Conservation (phyloP, 129 eudicot genomes). For the Scalesia atractyloides region DNA sequence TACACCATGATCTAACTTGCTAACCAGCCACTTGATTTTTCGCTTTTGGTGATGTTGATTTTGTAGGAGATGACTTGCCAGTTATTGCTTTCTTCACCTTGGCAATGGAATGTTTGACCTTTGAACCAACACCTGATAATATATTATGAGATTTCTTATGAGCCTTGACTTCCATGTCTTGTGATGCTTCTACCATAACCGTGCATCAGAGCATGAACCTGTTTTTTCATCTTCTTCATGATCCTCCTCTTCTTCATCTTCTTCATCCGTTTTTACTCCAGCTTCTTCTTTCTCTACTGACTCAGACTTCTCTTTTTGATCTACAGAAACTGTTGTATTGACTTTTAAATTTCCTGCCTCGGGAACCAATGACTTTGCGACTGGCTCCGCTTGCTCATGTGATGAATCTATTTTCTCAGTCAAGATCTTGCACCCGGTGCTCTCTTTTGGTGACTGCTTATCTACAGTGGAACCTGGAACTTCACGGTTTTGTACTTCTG, state of each 20-base stretch:
- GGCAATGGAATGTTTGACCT: conserved; percentile 76
- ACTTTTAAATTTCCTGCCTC: conserved; percentile 24
- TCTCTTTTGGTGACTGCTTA: conserved; percentile 30
- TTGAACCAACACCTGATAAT: conserved; percentile 80
- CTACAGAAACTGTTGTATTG: conserved; percentile 19
- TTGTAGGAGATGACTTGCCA: conserved; percentile 60
- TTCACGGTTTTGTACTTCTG: conserved; percentile 18
- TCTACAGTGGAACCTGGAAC: conserved; percentile 15
- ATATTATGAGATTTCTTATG: conserved; percentile 68
- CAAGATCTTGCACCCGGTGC: conserved; percentile 23
- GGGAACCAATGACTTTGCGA: conserved; percentile 12
- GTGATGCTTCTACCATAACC: conserved; percentile 60
- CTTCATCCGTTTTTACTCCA: conserved; percentile 46
- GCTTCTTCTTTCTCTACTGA: conserved; percentile 34
- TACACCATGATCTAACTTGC: conserved; percentile 2
- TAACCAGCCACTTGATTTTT: conserved; percentile 21
- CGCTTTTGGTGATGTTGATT: conserved; percentile 55
- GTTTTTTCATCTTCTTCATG: conserved; percentile 35
- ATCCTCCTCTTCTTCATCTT: conserved; percentile 48
- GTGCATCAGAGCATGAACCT: conserved; percentile 45
- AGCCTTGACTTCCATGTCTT: conserved; percentile 56
- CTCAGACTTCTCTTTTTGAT: conserved; percentile 34
- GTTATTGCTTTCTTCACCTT: conserved; percentile 82
- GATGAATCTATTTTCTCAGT: conserved; percentile 23
- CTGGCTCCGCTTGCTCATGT: conserved; percentile 25